Conservation (phyloP, 306 rosid species). For the Quercus dentata region DNA sequence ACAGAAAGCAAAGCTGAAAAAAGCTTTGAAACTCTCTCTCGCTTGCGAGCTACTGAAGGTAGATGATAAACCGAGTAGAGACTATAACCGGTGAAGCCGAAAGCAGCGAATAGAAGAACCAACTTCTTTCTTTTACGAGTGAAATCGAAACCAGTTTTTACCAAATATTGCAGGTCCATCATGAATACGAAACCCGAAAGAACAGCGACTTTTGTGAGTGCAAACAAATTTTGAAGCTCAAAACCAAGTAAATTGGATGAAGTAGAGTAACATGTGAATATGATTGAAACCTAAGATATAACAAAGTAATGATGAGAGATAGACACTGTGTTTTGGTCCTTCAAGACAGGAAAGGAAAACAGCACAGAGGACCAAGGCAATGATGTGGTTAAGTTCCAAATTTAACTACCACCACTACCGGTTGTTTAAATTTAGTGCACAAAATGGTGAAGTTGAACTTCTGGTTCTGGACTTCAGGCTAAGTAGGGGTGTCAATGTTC, state of each 20-base stretch:
- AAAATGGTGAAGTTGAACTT: no score
- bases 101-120: constrained; percentile 42
- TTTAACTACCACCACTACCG: constrained; percentile 1
- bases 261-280: background rate
- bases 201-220: background rate
- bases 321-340: background rate
- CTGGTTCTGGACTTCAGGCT: no score
- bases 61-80: constrained; percentile 48
- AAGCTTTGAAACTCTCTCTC: constrained; percentile 53
- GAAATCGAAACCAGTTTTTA: constrained; percentile 36
- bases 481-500: no score
- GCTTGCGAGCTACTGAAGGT: constrained; percentile 53
- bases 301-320: background rate
- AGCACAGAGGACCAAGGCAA: background rate
- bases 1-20: constrained; percentile 48
- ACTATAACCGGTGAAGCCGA: constrained; percentile 57
- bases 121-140: constrained; percentile 54
- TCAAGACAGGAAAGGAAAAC: no score
- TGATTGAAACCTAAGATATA: background rate
- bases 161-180: constrained; percentile 48
- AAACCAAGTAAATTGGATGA: background rate
- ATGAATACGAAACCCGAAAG: constrained; percentile 3
- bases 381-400: background rate
- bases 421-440: background rate
- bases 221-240: background rate